These are phyloP conservation scores for Ambrosia trifida DNA, from an alignment of 129 eudicot species.

Conservation along the genomic window DNA sequence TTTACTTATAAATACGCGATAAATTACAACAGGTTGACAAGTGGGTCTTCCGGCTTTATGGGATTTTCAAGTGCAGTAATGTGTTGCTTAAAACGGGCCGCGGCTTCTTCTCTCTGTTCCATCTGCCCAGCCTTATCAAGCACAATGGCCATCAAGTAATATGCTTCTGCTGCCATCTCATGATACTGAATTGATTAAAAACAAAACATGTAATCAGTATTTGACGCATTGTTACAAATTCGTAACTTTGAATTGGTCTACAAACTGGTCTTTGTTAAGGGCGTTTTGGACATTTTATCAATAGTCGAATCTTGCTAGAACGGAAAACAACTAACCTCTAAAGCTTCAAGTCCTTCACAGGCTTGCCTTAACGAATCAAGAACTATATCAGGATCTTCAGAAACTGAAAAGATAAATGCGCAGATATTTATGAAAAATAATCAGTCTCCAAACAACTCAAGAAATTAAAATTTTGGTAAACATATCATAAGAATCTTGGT, in stretches of 20 bases:
- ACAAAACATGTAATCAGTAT: not conserved
- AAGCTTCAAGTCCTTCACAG: constrained; percentile 76
- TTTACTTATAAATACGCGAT: not conserved
- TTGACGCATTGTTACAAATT: not conserved
- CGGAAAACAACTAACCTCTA: constrained; percentile 65
- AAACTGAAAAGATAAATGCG: constrained; percentile 42
- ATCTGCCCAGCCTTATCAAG: constrained; percentile 62
- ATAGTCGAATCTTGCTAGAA: not conserved
- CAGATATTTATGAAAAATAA: not conserved
- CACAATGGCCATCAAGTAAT: constrained; percentile 81
- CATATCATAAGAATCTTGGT: not conserved
- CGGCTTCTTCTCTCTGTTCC: constrained; percentile 73
- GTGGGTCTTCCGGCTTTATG: constrained; percentile 46
- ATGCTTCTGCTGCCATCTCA: constrained; percentile 89
- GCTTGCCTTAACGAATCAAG: constrained; percentile 78
- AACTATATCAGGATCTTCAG: constrained; percentile 67
- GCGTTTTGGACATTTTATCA: constrained; percentile 15
- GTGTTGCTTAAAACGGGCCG: constrained; percentile 64
- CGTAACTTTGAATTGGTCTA: constrained; percentile 3
- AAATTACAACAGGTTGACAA: constrained; percentile 32
- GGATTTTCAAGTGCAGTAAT: constrained; percentile 60
- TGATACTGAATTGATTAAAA: constrained; percentile 59
- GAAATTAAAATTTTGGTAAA: not conserved
- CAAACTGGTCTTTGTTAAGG: not conserved
- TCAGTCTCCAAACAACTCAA: not conserved